Conservation (phyloP, 352 stramenopile species). For the Phytophthora podocarpi region DNA sequence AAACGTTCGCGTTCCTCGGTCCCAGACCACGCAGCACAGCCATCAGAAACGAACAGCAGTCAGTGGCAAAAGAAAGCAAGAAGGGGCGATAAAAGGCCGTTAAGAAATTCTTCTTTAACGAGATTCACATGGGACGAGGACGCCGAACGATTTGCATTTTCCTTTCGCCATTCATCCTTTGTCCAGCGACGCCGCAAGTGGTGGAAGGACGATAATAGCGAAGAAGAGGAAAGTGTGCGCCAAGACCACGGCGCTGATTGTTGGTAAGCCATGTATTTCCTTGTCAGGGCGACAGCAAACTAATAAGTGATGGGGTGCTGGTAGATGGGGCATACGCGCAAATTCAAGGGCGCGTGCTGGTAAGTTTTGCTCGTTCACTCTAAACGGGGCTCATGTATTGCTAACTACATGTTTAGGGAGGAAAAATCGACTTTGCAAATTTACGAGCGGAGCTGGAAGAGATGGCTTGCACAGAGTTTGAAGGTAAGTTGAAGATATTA, state of each 20-base stretch:
- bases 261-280: conserved; percentile 8
- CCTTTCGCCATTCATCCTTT: too few species aligned
- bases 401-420: conserved; percentile 31
- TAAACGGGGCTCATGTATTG: neutral
- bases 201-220: too few species aligned
- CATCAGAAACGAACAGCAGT: conserved; percentile 18
- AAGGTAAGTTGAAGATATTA: conserved; percentile 38
- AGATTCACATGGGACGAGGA: neutral
- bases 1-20: conserved; percentile 27
- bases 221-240: neutral
- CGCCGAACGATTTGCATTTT: neutral
- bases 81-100: conserved; percentile 19
- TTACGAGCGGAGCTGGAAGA: conserved; percentile 58
- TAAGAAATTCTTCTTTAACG: neutral
- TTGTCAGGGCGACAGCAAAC: too few species aligned
- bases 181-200: too few species aligned
- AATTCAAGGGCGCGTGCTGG: conserved; percentile 13
- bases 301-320: too few species aligned
- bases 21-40: conserved; percentile 21
- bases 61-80: conserved; percentile 10
- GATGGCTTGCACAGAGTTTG: conserved; percentile 35
- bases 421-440: conserved; percentile 54
- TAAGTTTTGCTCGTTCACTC: neutral
- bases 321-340: conserved; percentile 27
- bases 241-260: conserved; percentile 13